Base-by-base conservation (phyloP, 2,329 filamentous ascomycete species). In the Phialocephala subalpina region DNA sequence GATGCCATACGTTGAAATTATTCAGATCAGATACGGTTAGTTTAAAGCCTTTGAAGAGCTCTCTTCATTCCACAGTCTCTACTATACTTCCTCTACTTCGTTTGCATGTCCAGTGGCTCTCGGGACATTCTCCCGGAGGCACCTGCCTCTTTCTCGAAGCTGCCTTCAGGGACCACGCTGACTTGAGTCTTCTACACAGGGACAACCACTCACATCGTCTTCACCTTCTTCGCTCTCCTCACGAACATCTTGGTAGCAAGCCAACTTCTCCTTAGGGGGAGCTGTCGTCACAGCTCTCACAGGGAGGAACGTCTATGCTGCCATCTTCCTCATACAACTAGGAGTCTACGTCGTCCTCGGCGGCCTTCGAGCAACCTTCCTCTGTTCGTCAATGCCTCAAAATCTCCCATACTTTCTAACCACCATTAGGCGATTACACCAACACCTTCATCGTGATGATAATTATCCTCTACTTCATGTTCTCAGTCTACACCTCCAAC, bases 1-100 rank as follows among this genome's bases (percentile, higher is more conserved):
- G 77, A 12, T 79, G 78, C 0, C 80, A 81, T 68, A 81, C 80
- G 1, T 80, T 8, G 80, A 82, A 68, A 80, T 81, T 56, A 76
- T 82, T 3, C 73, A 78, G 9, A 71, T 72, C 6, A 74, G 79
- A 7, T 78, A 82, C 65, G 80, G 80, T 53, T 4, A 7, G 49
- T 53, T 29, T 29, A 3, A 12, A 29, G 20, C n/a, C 45, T 49
- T 25, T n/a, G 11, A 49, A 25, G 20, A 49, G 1, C 6, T 1
- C 2, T 5, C 14, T 42, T 42, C 14, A n/a, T 18, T n/a, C 4
- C 36, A 40, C 18, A n/a, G n/a, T n/a, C n/a, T n/a, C n/a, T n/a
- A 42, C 8, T 6, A n/a, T 42, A 16, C 18, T 18, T 1, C 6
- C 4, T n/a, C 45, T 49, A 22, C 12, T 25, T 8, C 11, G 14